Conservation (phyloP, 495 filamentous ascomycete species). For the Neurospora terricola region DNA sequence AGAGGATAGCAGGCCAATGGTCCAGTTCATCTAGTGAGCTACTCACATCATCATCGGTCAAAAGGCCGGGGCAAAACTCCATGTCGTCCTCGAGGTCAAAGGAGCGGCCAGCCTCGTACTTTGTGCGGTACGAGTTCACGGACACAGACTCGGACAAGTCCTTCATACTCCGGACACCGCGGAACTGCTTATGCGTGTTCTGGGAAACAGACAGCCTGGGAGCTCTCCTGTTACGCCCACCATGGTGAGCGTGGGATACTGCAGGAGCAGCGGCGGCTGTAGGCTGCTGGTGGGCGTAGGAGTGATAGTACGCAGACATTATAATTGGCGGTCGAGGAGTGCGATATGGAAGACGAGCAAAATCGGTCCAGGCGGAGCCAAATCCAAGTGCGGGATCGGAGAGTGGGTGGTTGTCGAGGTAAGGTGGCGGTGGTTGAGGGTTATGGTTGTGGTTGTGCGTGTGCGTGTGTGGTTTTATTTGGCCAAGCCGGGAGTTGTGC, state of each 20-base stretch:
- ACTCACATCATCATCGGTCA: constrained; percentile 96
- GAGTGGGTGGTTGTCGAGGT: constrained; percentile 17
- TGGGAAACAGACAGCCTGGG: constrained; percentile 72
- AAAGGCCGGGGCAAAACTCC: constrained; percentile 86
- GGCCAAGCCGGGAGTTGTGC: constrained; percentile 14
- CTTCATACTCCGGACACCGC: constrained; percentile 73
- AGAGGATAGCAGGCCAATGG: not conserved
- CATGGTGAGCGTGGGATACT: constrained; percentile 66
- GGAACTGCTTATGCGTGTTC: constrained; percentile 77
- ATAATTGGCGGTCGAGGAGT: constrained; percentile 20
- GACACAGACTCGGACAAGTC: constrained; percentile 73
- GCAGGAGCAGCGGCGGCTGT: constrained; percentile 40
- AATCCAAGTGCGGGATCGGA: constrained; percentile 13
- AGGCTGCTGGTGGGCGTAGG: constrained; percentile 56
- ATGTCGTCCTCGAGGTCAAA: constrained; percentile 97
- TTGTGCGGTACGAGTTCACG: constrained; percentile 64
- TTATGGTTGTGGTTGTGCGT: constrained; percentile 11
- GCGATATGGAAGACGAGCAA: constrained; percentile 6
- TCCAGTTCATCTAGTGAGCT: not conserved
- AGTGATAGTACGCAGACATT: constrained; percentile 73
- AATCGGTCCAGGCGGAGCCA: not conserved
- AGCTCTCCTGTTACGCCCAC: constrained; percentile 76
- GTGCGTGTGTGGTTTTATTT: constrained; percentile 9
- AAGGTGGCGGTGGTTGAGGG: constrained; percentile 3
- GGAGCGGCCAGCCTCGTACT: constrained; percentile 84